Evolutionary conservation across 1,139 yeast genomes (phyloP), one percentile per base, ranked within the genome.

Genomic region (Suhomyces chickasaworum): DNA sequence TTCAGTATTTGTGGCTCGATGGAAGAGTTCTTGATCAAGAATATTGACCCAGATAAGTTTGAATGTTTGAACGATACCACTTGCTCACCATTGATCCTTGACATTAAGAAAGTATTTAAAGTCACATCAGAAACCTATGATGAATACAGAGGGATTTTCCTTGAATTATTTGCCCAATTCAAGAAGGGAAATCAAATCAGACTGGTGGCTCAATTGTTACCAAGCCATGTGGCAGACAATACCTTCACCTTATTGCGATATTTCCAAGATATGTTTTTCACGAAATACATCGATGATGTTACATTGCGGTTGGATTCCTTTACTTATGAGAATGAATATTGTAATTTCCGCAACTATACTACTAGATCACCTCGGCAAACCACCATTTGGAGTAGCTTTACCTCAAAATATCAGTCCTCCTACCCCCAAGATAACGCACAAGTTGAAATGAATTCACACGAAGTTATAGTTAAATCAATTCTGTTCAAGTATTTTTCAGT

Each of bases 21-120:
- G 16, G 51, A 49, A 25, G 41, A 39, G 18, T 46, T 51, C 23
- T 47, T 49, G 23, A 41, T 45, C 20, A 36, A 25, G 18, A 45
- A 44, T 23, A 34, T 51, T 9, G 50, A 45, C 31, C 17, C 22
- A 2, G 12, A 15, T 9, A 39, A 35, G 10, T 48, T 25, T 38
- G 50, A 49, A 23, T 47, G 47, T 5, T 47, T 49, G 40, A 49
- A 49, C 43, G 44, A 48, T 18, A 40, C 37, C 7, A 38, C 37
- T n/a, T 45, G 39, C 17, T 37, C 45, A 3, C 47, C 47, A 9
- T 29, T 31, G 20, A 20, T 39, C 4, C 13, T 49, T 8, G 49
- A 45, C 21, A 49, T 51, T 31, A 41, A 40, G 16, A 38, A 38
- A 16, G 39, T 49, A 3, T 51, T 51, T 29, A 47, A 46, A 23